These are phyloP conservation scores for Trichoderma oligosporum DNA, from an alignment of 2,329 filamentous ascomycete species.

Conservation along the genomic window DNA sequence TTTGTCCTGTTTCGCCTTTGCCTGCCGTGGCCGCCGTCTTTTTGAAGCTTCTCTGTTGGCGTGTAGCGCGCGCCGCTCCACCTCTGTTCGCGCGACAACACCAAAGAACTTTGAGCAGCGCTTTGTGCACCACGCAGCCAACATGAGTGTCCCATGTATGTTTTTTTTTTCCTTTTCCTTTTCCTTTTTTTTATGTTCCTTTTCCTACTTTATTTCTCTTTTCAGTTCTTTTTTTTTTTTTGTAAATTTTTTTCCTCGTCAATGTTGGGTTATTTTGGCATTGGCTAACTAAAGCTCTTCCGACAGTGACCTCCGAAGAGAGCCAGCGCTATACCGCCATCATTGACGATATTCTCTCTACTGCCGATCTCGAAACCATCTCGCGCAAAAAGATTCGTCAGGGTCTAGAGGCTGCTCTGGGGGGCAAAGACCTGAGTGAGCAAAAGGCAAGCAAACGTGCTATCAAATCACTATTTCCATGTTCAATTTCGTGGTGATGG, in stretches of 20 bases:
- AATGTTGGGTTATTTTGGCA: background rate
- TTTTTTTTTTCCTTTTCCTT: background rate
- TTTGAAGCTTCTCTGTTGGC: constrained; percentile 3
- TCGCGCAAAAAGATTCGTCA: constrained; percentile 60
- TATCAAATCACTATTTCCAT: too few species aligned
- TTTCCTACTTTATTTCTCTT: background rate
- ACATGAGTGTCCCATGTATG: constrained; percentile 28
- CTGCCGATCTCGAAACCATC: constrained; percentile 58
- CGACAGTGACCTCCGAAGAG: constrained; percentile 49
- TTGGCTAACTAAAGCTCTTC: background rate
- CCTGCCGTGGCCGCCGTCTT: background rate
- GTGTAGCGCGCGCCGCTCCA: constrained; percentile 16
- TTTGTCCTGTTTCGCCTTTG: background rate
- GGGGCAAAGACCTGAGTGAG: constrained; percentile 54
- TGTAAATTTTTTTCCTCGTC: too few species aligned
- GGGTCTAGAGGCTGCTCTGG: constrained; percentile 51
- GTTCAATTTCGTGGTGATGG: background rate
- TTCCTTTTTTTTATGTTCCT: background rate
- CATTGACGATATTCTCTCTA: constrained; percentile 57
- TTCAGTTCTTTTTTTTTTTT: background rate
- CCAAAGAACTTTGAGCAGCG: background rate
- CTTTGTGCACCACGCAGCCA: constrained; percentile 11
- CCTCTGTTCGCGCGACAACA: constrained; percentile 11
- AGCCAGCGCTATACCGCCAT: constrained; percentile 51
- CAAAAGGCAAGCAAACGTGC: constrained; percentile 49